Evolutionary conservation across 2,329 filamentous ascomycete genomes (phyloP).

Genomic region (Monilinia polystroma): DNA sequence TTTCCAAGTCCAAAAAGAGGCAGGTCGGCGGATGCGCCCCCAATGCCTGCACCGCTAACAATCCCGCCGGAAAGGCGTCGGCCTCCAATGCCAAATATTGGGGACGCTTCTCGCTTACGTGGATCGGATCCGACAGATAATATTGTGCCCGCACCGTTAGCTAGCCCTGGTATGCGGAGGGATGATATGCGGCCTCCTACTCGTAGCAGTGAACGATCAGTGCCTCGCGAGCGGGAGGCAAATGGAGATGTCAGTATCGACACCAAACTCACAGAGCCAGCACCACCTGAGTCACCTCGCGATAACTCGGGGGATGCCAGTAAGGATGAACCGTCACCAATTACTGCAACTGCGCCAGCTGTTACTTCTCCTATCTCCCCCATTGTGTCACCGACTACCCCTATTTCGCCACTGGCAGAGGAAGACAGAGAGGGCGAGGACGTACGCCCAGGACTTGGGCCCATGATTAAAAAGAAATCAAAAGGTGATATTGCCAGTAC

Average conservation of each 20-base stretch:
- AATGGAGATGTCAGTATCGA: constrained; percentile 20
- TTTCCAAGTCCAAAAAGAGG: constrained; percentile 31
- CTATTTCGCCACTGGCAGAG: constrained; percentile 8
- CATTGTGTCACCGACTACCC: constrained; percentile 20
- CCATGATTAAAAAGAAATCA: constrained; percentile 80
- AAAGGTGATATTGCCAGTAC: constrained; percentile 71
- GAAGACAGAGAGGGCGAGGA: constrained; percentile 34
- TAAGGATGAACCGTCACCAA: constrained; percentile 10
- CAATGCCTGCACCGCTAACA: constrained; percentile 36
- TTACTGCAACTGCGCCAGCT: constrained; percentile 18
- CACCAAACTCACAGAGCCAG: constrained; percentile 6
- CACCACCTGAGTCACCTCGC: constrained; percentile 10
- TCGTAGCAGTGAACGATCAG: constrained; percentile 38
- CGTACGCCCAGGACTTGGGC: constrained; percentile 74
- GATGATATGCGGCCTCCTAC: constrained; percentile 40
- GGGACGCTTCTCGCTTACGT: constrained; percentile 37
- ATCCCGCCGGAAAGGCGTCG: constrained; percentile 40
- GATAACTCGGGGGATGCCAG: not conserved
- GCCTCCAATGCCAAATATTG: constrained; percentile 39
- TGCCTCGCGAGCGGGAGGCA: constrained; percentile 29
- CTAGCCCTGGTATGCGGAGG: constrained; percentile 41
- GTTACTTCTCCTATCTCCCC: constrained; percentile 22
- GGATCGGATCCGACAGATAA: constrained; percentile 34
- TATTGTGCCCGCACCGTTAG: constrained; percentile 41
- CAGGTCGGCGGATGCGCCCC: constrained; percentile 32